Conservation (phyloP, 305 asterid species). For the Solanum aculeatissimum region DNA sequence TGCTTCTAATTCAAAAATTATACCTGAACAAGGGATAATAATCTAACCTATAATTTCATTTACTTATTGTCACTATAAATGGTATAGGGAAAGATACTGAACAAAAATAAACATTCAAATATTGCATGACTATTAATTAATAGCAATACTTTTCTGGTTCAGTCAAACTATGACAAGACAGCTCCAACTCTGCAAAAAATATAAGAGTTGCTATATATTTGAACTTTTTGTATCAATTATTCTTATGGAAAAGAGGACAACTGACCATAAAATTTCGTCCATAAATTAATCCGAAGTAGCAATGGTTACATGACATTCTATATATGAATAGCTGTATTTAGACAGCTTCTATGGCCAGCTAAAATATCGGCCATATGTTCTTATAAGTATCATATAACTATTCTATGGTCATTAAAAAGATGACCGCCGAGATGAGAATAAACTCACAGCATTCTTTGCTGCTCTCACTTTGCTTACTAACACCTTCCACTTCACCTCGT, state of each 20-base stretch:
- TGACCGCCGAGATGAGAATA: constrained; percentile 23
- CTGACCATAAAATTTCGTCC: not conserved
- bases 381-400: not conserved
- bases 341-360: constrained; percentile 18
- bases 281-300: not conserved
- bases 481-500: constrained; percentile 51
- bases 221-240: not conserved
- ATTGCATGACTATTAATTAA: not conserved
- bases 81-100: not conserved
- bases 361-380: constrained; percentile 29
- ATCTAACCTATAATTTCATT: not conserved
- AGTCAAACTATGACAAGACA: not conserved
- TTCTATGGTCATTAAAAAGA: constrained; percentile 7
- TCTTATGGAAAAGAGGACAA: not conserved
- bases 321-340: not conserved
- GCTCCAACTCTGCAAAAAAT: not conserved
- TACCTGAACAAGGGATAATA: not conserved
- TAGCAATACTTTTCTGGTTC: not conserved
- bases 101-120: not conserved
- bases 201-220: not conserved
- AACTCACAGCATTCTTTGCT: constrained; percentile 32
- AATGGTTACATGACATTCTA: not conserved
- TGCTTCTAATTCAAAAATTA: not conserved
- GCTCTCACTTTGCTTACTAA: constrained; percentile 57
- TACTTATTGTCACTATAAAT: not conserved